A percentile compares a stretch with the other conserved stretches of the same genome.
Conservation (phyloP, 192 early-diverging fungal genomes). For the Piromyces finnis region DNA sequence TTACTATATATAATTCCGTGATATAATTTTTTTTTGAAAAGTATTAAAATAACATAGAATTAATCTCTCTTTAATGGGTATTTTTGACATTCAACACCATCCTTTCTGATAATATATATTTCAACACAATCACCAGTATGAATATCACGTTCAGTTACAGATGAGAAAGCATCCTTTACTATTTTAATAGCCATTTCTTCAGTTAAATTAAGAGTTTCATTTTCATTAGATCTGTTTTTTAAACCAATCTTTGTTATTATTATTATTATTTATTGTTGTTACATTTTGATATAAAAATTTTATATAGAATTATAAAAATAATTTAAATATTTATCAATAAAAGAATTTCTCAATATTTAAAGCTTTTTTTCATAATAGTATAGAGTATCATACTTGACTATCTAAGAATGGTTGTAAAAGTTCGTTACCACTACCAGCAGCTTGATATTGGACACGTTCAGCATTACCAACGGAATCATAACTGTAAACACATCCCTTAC, state of each 20-base stretch:
- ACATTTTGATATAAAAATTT: too few relatives aligned
- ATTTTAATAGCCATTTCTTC: conserved; percentile 49
- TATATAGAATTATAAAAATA: too few relatives aligned
- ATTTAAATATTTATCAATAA: too few relatives aligned
- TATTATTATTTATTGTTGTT: too few relatives aligned
- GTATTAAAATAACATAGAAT: background rate
- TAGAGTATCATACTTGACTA: conserved; percentile 58
- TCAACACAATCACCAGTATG: conserved; percentile 93
- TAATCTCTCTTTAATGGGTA: conserved; percentile 84
- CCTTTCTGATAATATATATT: conserved; percentile 67
- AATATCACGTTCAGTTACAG: conserved; percentile 95
- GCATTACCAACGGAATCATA: conserved; percentile 90
- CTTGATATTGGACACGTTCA: conserved; percentile 54
- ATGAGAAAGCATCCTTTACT: conserved; percentile 87
- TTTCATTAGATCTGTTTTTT: conserved; percentile 12
- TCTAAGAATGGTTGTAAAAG: conserved; percentile 96
- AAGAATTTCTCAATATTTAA: too few relatives aligned
- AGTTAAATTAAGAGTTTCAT: background rate
- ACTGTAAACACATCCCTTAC: conserved; percentile 72
- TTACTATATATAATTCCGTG: too few relatives aligned
- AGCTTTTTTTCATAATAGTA: too few relatives aligned
- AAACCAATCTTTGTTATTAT: conserved; percentile 8
- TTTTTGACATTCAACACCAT: conserved; percentile 53
- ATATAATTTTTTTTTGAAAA: too few relatives aligned
- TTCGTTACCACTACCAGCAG: conserved; percentile 67